Conservation (phyloP, 2,329 filamentous ascomycete species). For the Verticillium dahliae region DNA sequence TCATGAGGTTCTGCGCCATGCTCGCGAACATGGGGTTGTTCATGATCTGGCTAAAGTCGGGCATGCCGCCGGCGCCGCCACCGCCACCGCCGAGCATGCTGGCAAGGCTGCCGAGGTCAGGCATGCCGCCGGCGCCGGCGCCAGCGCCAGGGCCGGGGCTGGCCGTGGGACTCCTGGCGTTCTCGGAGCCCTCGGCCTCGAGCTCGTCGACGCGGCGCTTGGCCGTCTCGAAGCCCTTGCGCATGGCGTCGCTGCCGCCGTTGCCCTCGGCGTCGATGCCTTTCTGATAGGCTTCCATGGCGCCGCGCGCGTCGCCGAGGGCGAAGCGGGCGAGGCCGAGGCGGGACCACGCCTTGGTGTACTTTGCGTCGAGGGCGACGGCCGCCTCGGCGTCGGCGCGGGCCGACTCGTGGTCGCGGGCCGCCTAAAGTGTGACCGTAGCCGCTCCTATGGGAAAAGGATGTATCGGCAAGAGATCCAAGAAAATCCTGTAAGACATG, state of each 20-base stretch:
- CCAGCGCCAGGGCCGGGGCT: slow-evolving; percentile 31
- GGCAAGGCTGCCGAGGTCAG: slow-evolving; percentile 63
- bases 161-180: slow-evolving; percentile 27
- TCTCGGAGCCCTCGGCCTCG: slow-evolving; percentile 43
- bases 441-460: no score
- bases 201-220: slow-evolving; percentile 82
- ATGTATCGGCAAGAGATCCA: no score
- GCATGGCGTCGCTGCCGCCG: slow-evolving; percentile 94
- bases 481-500: no score
- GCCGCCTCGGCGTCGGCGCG: slow-evolving; percentile 86
- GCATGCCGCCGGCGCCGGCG: slow-evolving; percentile 57
- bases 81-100: slow-evolving; percentile 64
- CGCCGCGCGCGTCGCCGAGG: slow-evolving; percentile 80
- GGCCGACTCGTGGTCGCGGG: slow-evolving; percentile 76
- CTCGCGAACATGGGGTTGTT: slow-evolving; percentile 96
- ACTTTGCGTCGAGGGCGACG: slow-evolving; percentile 78
- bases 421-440: no score
- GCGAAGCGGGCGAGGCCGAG: slow-evolving; percentile 88
- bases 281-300: slow-evolving; percentile 89
- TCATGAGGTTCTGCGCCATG: slow-evolving; percentile 98
- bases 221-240: slow-evolving; percentile 91
- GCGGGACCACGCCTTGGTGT: slow-evolving; percentile 96
- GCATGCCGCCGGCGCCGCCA: slow-evolving; percentile 68
- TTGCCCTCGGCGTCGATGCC: slow-evolving; percentile 93
- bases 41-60: slow-evolving; percentile 82